phyloP scores from a whole-genome alignment of 2,329 filamentous ascomycete genomes.

The Calonectria hawksworthii region DNA sequence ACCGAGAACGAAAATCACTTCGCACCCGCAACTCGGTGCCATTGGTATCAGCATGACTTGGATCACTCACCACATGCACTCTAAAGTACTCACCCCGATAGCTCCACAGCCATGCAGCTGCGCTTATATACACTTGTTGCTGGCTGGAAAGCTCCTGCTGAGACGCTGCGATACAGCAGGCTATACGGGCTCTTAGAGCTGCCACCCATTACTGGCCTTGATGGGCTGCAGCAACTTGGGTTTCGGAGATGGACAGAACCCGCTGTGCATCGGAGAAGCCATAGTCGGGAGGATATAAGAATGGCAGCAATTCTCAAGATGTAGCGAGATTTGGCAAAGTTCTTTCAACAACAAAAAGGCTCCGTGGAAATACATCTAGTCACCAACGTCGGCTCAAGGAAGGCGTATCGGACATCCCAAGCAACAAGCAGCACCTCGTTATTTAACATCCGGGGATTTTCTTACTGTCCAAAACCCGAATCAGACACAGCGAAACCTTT shows the following conservation, averaged over 20 bases:
- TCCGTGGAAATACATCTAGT: not conserved
- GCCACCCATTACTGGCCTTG: not conserved
- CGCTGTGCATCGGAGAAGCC: not conserved
- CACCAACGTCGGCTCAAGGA: not conserved
- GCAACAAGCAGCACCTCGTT: not conserved
- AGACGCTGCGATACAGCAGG: not conserved
- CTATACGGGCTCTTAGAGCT: not conserved
- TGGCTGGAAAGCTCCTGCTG: too few species aligned
- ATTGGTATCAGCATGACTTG: too few species aligned
- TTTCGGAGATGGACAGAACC: not conserved
- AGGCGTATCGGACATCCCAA: not conserved
- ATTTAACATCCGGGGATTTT: not conserved
- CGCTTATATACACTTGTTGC: too few species aligned
- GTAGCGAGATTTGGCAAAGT: not conserved
- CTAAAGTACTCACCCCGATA: too few species aligned
- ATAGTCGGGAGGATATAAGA: not conserved
- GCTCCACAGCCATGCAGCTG: too few species aligned
- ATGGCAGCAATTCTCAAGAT: not conserved
- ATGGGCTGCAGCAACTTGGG: not conserved
- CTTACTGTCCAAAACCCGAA: not conserved
- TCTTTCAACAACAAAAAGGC: not conserved
- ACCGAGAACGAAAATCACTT: too few species aligned
- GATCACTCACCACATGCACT: too few species aligned
- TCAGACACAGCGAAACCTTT: not conserved
- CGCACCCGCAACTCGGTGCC: too few species aligned